phyloP scores from a whole-genome alignment of 257 asterid species.

The Solanum phureja region DNA sequence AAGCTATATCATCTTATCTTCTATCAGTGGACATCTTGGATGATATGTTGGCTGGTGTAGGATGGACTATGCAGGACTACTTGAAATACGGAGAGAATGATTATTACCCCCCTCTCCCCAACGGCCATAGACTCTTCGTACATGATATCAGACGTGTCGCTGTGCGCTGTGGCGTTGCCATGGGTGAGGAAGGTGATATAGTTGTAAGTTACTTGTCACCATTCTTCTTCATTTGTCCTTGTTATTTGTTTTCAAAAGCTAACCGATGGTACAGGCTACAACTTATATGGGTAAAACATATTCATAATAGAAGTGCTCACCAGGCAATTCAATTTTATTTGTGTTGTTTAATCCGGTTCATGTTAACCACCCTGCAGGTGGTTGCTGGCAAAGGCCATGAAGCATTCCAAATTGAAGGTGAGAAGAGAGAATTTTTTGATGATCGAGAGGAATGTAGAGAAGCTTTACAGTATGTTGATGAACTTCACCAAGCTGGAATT shows the following conservation, averaged over 20 bases:
- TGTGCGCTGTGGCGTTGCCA: constrained; percentile 94
- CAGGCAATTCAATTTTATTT: background rate
- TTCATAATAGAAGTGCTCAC: background rate
- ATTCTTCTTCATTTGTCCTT: background rate
- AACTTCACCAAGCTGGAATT: constrained; percentile 98
- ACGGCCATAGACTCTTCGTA: constrained; percentile 83
- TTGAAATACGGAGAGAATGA: constrained; percentile 90
- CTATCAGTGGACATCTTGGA: constrained; percentile 84
- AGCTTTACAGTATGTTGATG: constrained; percentile 93
- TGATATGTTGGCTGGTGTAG: constrained; percentile 92
- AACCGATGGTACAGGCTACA: background rate
- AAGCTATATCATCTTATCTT: background rate
- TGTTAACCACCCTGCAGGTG: constrained; percentile 37
- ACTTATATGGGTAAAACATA: background rate
- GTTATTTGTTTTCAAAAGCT: background rate
- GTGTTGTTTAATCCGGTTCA: background rate
- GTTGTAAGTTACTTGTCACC: constrained; percentile 52
- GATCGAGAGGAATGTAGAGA: constrained; percentile 96
- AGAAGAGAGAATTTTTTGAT: constrained; percentile 81
- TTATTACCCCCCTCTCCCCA: constrained; percentile 91
- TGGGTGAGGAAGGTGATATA: constrained; percentile 98
- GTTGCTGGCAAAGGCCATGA: constrained; percentile 97
- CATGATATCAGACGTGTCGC: constrained; percentile 96
- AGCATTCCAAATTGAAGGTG: constrained; percentile 73
- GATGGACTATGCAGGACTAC: constrained; percentile 96